Conservation (phyloP, 2,329 filamentous ascomycete genomes). For the Fusarium miscanthi region DNA sequence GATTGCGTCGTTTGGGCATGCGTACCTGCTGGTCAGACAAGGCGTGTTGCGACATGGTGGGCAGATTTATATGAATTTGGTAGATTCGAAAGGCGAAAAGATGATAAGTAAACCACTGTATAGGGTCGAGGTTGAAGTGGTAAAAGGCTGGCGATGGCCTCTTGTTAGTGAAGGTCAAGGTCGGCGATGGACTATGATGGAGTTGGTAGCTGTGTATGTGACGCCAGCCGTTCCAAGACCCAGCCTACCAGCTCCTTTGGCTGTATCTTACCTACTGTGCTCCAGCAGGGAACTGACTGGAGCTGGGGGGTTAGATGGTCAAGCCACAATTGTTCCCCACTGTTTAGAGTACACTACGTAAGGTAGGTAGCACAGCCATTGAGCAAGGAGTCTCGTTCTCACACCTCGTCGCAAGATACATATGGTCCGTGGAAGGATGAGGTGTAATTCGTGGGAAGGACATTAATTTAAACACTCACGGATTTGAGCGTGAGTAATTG, state of each 20-base stretch:
- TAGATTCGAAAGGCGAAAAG: conserved; percentile 18
- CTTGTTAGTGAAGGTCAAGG: conserved; percentile 31
- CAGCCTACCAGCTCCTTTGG: conserved; percentile 18
- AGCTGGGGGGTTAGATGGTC: conserved; percentile 24
- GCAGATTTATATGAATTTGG: conserved; percentile 34
- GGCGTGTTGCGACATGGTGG: conserved; percentile 92
- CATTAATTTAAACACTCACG: too few relatives aligned
- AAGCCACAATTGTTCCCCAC: conserved; percentile 38
- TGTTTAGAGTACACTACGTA: conserved; percentile 5
- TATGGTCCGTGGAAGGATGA: neutral
- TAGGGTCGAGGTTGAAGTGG: conserved; percentile 16
- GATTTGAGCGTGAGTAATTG: neutral
- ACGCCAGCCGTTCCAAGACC: conserved; percentile 39
- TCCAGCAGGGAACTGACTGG: conserved; percentile 21
- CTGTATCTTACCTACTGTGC: conserved; percentile 30
- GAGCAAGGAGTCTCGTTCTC: neutral
- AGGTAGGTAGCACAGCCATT: conserved; percentile 23
- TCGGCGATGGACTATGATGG: conserved; percentile 34
- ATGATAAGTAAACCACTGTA: neutral
- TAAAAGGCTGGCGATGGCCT: conserved; percentile 38
- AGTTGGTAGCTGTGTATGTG: conserved; percentile 44
- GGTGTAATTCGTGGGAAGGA: neutral
- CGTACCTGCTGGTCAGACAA: conserved; percentile 96
- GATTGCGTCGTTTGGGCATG: conserved; percentile 34
- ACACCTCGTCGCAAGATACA: neutral